These are phyloP conservation scores for Biscogniauxia marginata DNA, from an alignment of 2,329 filamentous ascomycete genomes.

Conservation along the genomic window DNA sequence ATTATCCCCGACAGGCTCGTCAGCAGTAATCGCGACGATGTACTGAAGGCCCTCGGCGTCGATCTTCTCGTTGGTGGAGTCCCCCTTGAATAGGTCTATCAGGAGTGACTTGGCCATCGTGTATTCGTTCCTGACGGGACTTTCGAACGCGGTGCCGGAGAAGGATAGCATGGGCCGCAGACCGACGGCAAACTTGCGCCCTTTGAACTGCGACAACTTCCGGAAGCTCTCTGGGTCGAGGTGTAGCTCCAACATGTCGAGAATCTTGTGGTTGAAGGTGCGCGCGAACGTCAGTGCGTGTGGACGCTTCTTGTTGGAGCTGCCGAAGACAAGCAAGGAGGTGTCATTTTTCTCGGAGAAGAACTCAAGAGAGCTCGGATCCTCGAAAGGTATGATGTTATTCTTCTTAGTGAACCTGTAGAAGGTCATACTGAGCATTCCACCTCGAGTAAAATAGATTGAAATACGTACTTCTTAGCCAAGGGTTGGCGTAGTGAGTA, in stretches of 20 bases:
- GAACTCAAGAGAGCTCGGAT: constrained; percentile 84
- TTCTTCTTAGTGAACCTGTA: constrained; percentile 98
- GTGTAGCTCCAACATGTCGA: constrained; percentile 93
- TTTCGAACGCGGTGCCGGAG: constrained; percentile 83
- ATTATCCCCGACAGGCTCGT: constrained; percentile 53
- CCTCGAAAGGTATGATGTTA: constrained; percentile 90
- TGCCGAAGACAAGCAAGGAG: constrained; percentile 79
- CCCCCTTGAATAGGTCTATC: constrained; percentile 86
- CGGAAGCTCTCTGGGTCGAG: constrained; percentile 74
- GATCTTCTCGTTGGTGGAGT: constrained; percentile 70
- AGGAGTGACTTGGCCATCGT: constrained; percentile 85
- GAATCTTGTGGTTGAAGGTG: constrained; percentile 79
- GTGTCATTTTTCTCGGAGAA: constrained; percentile 96
- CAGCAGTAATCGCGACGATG: constrained; percentile 76
- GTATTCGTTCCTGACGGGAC: constrained; percentile 74
- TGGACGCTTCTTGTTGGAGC: constrained; percentile 89
- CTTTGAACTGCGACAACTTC: constrained; percentile 72
- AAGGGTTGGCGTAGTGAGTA: constrained; percentile 80
- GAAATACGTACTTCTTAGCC: constrained; percentile 63
- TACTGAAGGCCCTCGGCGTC: constrained; percentile 96
- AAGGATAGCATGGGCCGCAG: constrained; percentile 91
- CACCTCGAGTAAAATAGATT: neutral
- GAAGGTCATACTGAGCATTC: constrained; percentile 41
- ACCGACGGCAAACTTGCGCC: constrained; percentile 72
- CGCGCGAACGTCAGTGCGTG: constrained; percentile 82